Percentiles rank a stretch among this genome's conserved stretches.
phyloP scores from a whole-genome alignment of 2,329 filamentous ascomycete species.

The Fusarium sp. region DNA sequence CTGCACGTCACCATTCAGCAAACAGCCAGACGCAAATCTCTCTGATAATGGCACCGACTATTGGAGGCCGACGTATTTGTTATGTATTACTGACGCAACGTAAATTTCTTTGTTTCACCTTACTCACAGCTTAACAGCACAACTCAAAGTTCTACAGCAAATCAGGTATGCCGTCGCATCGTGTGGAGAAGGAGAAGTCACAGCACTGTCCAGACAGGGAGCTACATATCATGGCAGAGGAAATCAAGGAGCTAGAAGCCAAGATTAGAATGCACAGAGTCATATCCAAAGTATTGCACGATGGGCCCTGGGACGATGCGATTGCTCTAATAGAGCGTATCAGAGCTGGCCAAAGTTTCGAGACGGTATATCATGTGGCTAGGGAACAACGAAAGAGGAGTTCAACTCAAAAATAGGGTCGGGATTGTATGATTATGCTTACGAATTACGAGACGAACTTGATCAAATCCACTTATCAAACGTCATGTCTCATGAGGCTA shows the following conservation, averaged over 20 bases:
- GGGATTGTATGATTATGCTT: not conserved
- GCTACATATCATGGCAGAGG: not conserved
- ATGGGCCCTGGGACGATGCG: not conserved
- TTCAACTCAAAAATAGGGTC: too few species aligned
- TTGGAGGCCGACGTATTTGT: not conserved
- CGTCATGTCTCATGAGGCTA: too few species aligned
- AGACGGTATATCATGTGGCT: not conserved
- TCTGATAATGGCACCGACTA: not conserved
- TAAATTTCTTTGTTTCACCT: accelerated
- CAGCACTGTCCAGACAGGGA: not conserved
- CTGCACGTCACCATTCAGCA: not conserved
- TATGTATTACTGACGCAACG: not conserved
- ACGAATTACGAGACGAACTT: not conserved
- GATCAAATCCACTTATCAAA: too few species aligned
- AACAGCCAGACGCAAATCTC: not conserved
- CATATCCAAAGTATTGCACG: not conserved
- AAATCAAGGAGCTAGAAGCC: not conserved
- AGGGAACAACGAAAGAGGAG: not conserved
- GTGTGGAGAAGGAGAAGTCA: not conserved
- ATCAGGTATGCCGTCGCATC: not conserved
- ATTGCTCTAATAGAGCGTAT: not conserved
- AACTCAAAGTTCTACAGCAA: not conserved
- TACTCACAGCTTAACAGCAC: not conserved
- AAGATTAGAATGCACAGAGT: not conserved
- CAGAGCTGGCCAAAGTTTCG: not conserved